A percentile compares a stretch with the other conserved stretches of the same genome.
These are phyloP conservation scores for Graphiopsis chlorocephala DNA, from an alignment of 2,329 filamentous ascomycete genomes.

Conservation along the genomic window DNA sequence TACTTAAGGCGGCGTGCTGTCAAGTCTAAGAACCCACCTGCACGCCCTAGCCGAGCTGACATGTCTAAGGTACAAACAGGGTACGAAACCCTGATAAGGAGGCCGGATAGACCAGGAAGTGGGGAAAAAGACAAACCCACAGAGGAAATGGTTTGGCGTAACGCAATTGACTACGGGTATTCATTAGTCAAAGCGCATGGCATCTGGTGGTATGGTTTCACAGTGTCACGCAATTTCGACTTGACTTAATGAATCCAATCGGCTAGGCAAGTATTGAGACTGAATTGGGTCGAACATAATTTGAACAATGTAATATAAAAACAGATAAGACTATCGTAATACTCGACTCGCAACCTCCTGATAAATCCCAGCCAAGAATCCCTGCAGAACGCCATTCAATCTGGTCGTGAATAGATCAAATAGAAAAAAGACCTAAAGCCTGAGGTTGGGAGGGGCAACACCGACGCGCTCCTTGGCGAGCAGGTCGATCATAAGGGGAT, in stretches of 20 bases:
- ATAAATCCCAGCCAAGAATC: not conserved
- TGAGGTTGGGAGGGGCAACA: constrained; percentile 51
- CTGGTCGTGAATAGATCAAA: constrained; percentile 10
- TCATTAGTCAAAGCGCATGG: not conserved
- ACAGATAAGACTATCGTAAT: constrained; percentile 3
- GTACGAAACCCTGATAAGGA: not conserved
- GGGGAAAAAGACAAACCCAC: not conserved
- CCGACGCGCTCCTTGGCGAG: constrained; percentile 92
- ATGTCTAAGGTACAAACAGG: not conserved
- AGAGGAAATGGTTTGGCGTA: not conserved
- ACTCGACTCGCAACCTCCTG: not conserved
- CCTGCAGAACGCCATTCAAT: constrained; percentile 11
- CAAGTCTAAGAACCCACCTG: not conserved
- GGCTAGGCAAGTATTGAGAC: not conserved
- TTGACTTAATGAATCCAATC: not conserved
- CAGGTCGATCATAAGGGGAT: constrained; percentile 83
- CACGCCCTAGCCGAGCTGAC: not conserved
- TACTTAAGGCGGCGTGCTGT: not conserved
- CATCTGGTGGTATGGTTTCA: too few relatives aligned
- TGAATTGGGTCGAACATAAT: not conserved
- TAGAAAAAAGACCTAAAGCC: not conserved
- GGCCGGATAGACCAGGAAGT: not conserved
- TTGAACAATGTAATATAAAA: constrained; percentile 1
- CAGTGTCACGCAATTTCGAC: too few relatives aligned
- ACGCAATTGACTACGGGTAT: not conserved